Percentiles rank a stretch among this genome's conserved stretches.
These are phyloP conservation scores for Anthracocystis walkeri DNA, from an alignment of 1,284 basidiomycete species.

Conservation along the genomic window DNA sequence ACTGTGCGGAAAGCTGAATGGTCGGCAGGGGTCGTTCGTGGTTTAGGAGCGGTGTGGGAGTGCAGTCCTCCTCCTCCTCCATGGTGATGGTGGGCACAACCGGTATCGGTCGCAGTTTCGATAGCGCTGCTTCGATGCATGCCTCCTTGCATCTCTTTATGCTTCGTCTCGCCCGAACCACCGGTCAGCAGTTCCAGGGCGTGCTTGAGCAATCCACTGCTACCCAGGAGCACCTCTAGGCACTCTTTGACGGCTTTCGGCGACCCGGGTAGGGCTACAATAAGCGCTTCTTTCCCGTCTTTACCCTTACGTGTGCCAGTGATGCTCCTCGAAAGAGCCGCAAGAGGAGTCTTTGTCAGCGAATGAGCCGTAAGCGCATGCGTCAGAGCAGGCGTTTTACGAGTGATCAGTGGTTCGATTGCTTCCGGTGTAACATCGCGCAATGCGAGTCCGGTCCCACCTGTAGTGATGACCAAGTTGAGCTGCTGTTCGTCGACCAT, in stretches of 20 bases:
- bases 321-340: slow-evolving; percentile 82
- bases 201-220: slow-evolving; percentile 74
- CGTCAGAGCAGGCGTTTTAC: slow-evolving; percentile 81
- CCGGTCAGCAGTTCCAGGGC: slow-evolving; percentile 81
- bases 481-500: slow-evolving; percentile 26
- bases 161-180: slow-evolving; percentile 76
- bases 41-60: slow-evolving; percentile 35
- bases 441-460: slow-evolving; percentile 85
- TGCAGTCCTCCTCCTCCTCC: slow-evolving; percentile 47
- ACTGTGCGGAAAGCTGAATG: slow-evolving; percentile 73
- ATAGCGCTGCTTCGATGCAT: slow-evolving; percentile 13
- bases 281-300: slow-evolving; percentile 73
- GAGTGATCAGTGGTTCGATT: slow-evolving; percentile 78
- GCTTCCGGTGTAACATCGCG: slow-evolving; percentile 86
- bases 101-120: slow-evolving; percentile 28
- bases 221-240: slow-evolving; percentile 75
- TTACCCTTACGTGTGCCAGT: slow-evolving; percentile 75
- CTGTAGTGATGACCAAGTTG: slow-evolving; percentile 76
- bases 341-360: slow-evolving; percentile 80
- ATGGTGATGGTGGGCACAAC: slow-evolving; percentile 44
- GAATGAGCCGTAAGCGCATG: slow-evolving; percentile 80
- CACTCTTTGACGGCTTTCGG: slow-evolving; percentile 86
- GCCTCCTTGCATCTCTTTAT: slow-evolving; percentile 67
- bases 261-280: slow-evolving; percentile 85
- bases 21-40: slow-evolving; percentile 47